Percentiles rank a stretch among this genome's conserved stretches.
These are phyloP conservation scores for Chlamydomonas sphaeroides DNA, from an alignment of 139 green algal species.

Conservation along the genomic window DNA sequence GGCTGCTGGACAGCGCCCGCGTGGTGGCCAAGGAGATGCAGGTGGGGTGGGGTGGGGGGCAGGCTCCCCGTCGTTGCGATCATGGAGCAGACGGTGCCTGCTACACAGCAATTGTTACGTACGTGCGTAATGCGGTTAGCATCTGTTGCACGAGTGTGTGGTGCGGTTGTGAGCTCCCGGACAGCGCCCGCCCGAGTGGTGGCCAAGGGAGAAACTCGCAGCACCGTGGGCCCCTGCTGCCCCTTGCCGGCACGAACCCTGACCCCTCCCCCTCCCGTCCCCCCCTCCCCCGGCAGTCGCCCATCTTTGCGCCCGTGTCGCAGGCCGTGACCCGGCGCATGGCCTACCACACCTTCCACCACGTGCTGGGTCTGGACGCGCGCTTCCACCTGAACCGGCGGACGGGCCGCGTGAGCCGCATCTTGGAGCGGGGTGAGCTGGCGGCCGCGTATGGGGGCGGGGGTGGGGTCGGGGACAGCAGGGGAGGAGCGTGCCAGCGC, in stretches of 20 bases:
- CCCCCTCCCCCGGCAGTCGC: slow-evolving; percentile 1
- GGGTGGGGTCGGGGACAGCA: background rate
- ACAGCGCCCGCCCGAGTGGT: too few species aligned
- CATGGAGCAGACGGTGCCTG: too few species aligned
- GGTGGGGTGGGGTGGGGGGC: slow-evolving; percentile 46
- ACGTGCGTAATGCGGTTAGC: too few species aligned
- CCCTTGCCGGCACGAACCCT: too few species aligned
- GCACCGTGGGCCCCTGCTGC: too few species aligned
- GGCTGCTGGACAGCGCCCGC: slow-evolving; percentile 70
- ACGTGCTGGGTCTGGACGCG: slow-evolving; percentile 87
- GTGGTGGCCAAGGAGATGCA: slow-evolving; percentile 87
- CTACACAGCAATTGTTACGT: too few species aligned
- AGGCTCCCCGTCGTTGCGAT: too few species aligned
- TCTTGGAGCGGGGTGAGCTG: slow-evolving; percentile 89
- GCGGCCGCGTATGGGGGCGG: too few species aligned
- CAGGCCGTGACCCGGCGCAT: slow-evolving; percentile 73
- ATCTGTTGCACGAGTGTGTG: too few species aligned
- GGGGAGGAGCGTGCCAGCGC: too few species aligned
- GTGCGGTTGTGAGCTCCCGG: too few species aligned
- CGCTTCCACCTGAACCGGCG: slow-evolving; percentile 88
- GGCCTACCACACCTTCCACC: slow-evolving; percentile 81
- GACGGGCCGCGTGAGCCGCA: slow-evolving; percentile 87
- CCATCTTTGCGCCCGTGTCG: background rate
- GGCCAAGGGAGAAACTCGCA: too few species aligned
- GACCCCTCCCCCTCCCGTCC: background rate